Evolutionary conservation across 177 flowering plant species (phyloP), one percentile per base, ranked within the genome.

Genomic region (Telopea speciosissima): DNA sequence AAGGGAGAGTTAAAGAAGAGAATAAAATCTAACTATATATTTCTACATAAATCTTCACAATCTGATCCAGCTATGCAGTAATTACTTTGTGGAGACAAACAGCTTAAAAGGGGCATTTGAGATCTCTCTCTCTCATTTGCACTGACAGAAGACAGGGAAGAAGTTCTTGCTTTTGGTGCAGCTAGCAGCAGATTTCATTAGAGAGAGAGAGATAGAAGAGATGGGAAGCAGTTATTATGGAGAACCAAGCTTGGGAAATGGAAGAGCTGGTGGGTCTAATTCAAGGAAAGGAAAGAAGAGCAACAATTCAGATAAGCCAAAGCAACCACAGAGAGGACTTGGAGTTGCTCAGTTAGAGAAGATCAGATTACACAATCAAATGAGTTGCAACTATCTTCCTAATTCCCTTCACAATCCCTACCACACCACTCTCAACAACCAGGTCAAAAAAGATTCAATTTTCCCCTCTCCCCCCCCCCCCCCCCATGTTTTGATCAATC

Each of bases 341-440:
- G 98, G 98, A 17, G 98, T 93, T 70, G 98, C 98, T 68, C 95
- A 93, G 77, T 75, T 93, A 63, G 98, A 93, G 85, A 88, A 87
- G 82, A 89, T 93, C 80, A 88, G 98, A 78, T 72, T 93, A 73
- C 86, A 85, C 74, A 81, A 86, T 49, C 89, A 93, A 77, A 68
- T 87, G 79, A 87, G 82, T 33, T 79, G 77, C 70, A 58, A 42
- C 44, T 74, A 72, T 54, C 71, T 75, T 61, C 79, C 80, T 33
- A n/a, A n/a, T n/a, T 73, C 85, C 25, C 61, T 75, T 76, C 80
- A 70, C 42, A 24, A 22, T 73, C 80, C 84, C 65, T 61, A 73
- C 70, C 80, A 66, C 2, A 24, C 75, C 17, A 73, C 70, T 72
- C 69, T 81, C 77, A 78, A 67, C 77, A 78, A 67, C 67, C 85